Base-by-base conservation (phyloP, 805 yeast species). In the Debaryomyces maramus region DNA sequence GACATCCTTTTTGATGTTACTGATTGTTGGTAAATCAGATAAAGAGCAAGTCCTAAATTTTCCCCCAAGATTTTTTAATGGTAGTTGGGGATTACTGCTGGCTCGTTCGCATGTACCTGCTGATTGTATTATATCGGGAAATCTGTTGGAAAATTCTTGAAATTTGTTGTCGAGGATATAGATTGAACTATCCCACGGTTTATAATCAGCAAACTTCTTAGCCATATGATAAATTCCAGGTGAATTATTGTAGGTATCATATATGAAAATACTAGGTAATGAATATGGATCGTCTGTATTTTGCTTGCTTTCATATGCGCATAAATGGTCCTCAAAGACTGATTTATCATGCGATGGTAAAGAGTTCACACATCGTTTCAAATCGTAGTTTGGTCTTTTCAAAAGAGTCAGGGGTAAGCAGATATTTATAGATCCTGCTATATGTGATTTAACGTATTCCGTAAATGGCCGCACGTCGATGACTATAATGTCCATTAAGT, bases 361-460 rank as follows among this genome's bases (percentile, higher is more conserved):
- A 21, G 86, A 81, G 36, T 75, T 78, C 17, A 85, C 63, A 49
- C 88, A 80, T 53, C 80, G 73, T 34, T 65, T 66, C 40, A 90
- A 66, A 3, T 81, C 80, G 52, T 86, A 90, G 38, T 82, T 83
- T 22, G 80, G 68, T 47, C 98, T 75, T 56, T 82, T 85, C 46
- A 90, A 65, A 30, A 90, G 68, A 0, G 97, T 90, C n/a, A 96
- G 84, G 2, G 98, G 97, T 10, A 90, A 64, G 59, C 95, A 87
- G 26, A 91, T 74, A 56, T 88, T 88, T 32, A 87, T 67, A 0
- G 97, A 77, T 30, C 75, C 68, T 3, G 51, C 53, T 9, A 91
- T 60, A 45, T 83, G 88, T 2, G 72, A 55, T 43, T 70, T 75
- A 31, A 81, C 73, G 56, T 68, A 88, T 41, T 86, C 91, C 17